Evolutionary conservation across 2,329 filamentous ascomycete species (phyloP), one percentile per base, ranked within the genome.

Genomic region (Coleophoma crateriformis): DNA sequence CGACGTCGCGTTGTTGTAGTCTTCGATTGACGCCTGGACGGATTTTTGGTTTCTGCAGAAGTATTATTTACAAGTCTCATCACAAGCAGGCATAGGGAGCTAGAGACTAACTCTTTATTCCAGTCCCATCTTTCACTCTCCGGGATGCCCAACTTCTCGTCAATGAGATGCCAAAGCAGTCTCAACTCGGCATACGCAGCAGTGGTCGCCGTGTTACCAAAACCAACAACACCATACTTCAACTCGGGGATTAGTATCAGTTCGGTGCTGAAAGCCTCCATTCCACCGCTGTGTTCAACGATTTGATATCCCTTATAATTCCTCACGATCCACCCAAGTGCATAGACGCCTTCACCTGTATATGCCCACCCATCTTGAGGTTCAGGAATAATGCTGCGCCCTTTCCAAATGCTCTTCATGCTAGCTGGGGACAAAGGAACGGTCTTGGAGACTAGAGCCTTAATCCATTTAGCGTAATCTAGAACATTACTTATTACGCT

Each of bases 401-500:
- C 66, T 34, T 54, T 64, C 50, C 60, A 63, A 19, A 73, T 51
- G 13, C 65, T 64, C 33, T 53, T 51, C 50, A 70, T 64, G 3
- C 61, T 65, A 12, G 57, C 54, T 49, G 46, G 49, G 7, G 67
- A 63, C 27, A 76, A 54, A 2, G 70, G 68, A 13, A 59, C 62
- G 2, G 62, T 60, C 34, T 57, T 59, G n/a, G 67, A 58, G 20
- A 82, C 61, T 20, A 80, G 63, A 17, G 71, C 74, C 22, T 66
- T 64, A 3, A 79, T 55, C 78, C 78, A 83, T 55, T 70, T 72
- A 2, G 68, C 60, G 57, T 77, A 80, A 62, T 81, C 77, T 7
- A 66, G 47, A 1, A 74, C 74, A 43, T 68, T 76, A 19, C 71
- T 74, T 19, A 79, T 64, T 19, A 75, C 65, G 14, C 65, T 67